phyloP scores from a whole-genome alignment of 2,329 filamentous ascomycete genomes.

The Alternaria arbusti region DNA sequence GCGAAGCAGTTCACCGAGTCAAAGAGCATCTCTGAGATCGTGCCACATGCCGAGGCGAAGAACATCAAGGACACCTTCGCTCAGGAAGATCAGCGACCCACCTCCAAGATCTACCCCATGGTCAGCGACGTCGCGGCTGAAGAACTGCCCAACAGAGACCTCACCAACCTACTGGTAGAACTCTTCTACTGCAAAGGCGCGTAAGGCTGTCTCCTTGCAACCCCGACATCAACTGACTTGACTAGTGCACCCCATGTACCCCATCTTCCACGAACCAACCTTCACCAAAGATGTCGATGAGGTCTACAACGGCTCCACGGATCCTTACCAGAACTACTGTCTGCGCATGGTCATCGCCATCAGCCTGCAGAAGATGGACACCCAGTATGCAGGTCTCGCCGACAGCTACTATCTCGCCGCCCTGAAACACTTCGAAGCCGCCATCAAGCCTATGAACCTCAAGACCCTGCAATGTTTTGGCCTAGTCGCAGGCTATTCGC shows the following conservation, averaged over 20 bases:
- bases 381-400: constrained; percentile 88
- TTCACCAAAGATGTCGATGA: constrained; percentile 79
- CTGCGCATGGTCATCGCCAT: constrained; percentile 93
- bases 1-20: constrained; percentile 92
- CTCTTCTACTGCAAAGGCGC: constrained; percentile 84
- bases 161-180: constrained; percentile 80
- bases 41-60: constrained; percentile 74
- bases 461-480: constrained; percentile 89
- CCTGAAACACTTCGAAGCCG: constrained; percentile 80
- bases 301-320: constrained; percentile 76
- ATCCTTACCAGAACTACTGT: constrained; percentile 86
- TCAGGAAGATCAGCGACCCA: constrained; percentile 69
- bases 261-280: constrained; percentile 81
- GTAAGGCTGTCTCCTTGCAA: background rate
- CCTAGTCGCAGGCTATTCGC: constrained; percentile 87
- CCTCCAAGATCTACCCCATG: constrained; percentile 85
- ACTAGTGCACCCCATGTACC: constrained; percentile 84
- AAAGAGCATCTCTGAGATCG: constrained; percentile 88
- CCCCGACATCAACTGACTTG: constrained; percentile 18
- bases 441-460: constrained; percentile 86
- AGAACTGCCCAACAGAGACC: constrained; percentile 72
- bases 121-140: constrained; percentile 84
- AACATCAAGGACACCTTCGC: constrained; percentile 72
- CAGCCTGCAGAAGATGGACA: constrained; percentile 88
- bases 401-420: constrained; percentile 95